Percentiles rank a stretch among this genome's conserved stretches.
These are phyloP conservation scores for Blastobotrys terrestris DNA, from an alignment of 805 yeast species.

Conservation along the genomic window DNA sequence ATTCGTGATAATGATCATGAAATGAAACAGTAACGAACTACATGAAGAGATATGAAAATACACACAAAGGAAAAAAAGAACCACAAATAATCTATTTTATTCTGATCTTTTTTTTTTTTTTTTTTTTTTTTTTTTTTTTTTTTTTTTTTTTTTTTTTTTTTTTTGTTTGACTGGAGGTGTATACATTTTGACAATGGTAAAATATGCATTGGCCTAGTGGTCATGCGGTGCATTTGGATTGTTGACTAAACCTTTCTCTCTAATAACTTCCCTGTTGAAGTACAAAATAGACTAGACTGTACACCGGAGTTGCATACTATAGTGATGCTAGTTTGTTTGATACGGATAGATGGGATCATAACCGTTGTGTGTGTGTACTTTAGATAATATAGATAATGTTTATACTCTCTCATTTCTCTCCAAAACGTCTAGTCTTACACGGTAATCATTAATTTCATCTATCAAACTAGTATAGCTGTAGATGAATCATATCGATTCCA, in stretches of 20 bases:
- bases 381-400: neutral
- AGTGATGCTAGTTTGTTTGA: no score
- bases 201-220: no score
- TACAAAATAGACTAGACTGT: no score
- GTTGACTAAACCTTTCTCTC: neutral
- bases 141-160: no score
- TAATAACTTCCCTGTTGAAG: no score
- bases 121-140: no score
- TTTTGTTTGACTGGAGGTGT: neutral
- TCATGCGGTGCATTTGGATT: neutral
- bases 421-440: slow-evolving; percentile 5
- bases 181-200: neutral
- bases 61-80: neutral
- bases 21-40: neutral
- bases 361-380: no score
- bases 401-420: neutral
- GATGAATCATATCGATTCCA: neutral
- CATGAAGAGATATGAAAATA: neutral
- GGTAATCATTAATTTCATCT: no score
- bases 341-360: no score
- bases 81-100: neutral
- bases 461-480: no score
- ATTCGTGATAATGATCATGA: slow-evolving; percentile 13
- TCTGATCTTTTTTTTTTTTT: neutral
- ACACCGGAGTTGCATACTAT: no score